A percentile compares a stretch with the other conserved stretches of the same genome.
Conservation (phyloP, 2,329 filamentous ascomycete genomes). For the Cercospora brassicicola region DNA sequence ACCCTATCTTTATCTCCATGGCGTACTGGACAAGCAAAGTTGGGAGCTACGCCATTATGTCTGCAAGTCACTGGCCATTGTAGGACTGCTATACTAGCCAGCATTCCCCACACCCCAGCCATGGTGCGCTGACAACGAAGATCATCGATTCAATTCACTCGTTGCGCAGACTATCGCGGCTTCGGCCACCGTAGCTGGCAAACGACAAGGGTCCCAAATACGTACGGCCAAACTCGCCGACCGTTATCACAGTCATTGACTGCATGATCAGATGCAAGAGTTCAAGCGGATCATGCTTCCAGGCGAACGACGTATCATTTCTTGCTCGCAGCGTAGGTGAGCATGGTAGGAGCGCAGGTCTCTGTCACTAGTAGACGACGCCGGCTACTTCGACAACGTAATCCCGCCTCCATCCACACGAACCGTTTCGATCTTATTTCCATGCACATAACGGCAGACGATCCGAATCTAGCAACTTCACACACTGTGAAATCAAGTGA, state of each 20-base stretch:
- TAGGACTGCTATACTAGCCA: not conserved
- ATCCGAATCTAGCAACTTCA: not conserved
- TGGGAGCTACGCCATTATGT: not conserved
- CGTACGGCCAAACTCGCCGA: not conserved
- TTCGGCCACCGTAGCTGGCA: not conserved
- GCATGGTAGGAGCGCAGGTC: not conserved
- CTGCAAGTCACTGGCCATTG: not conserved
- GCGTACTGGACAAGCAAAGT: not conserved
- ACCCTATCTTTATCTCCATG: not conserved
- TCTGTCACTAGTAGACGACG: not conserved
- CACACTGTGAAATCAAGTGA: not conserved
- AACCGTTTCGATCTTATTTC: no score
- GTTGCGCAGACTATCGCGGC: not conserved
- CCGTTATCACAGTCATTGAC: not conserved
- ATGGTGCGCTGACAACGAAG: not conserved
- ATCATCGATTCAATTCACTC: not conserved
- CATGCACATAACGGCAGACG: not conserved
- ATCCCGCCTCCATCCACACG: no score
- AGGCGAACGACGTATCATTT: not conserved
- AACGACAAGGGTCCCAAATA: not conserved
- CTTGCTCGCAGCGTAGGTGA: not conserved
- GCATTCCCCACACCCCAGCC: not conserved
- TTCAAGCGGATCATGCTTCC: not conserved
- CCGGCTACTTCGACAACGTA: not conserved
- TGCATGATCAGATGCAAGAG: not conserved